Evolutionary conservation across 352 stramenopile species (phyloP), one percentile per base, ranked within the genome.

Genomic region (Pythium aquatile): DNA sequence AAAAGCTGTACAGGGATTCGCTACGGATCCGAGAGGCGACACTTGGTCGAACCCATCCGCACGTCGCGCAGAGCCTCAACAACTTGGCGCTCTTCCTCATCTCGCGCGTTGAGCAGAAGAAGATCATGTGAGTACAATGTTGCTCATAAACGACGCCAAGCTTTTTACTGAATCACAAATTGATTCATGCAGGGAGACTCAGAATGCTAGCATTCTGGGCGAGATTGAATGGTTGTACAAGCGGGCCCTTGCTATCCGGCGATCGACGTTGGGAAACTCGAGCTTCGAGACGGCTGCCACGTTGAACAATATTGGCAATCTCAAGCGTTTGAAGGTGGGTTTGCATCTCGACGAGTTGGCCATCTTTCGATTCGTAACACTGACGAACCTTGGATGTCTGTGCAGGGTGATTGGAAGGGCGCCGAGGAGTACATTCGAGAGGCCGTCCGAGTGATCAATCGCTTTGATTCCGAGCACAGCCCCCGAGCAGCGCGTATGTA

Each of bases 291-390:
- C 82, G 0, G 82, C 84, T 2, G 81, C 84, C 5, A 93, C 82
- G 10, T 66, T 93, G 3, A 93, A 91, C 65, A 93, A 93, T 53
- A 85, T 91, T 20, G 84, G 84, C 40, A 91, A 90, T 62, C 83
- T 91, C 58, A 91, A 91, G 65, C 79, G 81, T 16, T 72, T 87
- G 7, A 72, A 77, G 70, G 81, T 91, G 63, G n/a, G 73, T 51
- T 16, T 39, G 20, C 20, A 9, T 5, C 13, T n/a, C 24, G 58
- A 29, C 30, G 28, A 29, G 66, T 32, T 14, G 56, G 28, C 61
- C 39, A 24, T 28, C 11, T 32, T 26, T 26, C 1, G 28, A 48
- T 32, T 33, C 16, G 17, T 9, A 17, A 7, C 8, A 24, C 40
- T 47, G 5, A 47, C 26, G 3, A 14, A 26, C 10, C 9, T 26